These are phyloP conservation scores for Elongisporangium undulatum DNA, from an alignment of 352 stramenopile species.

Conservation along the genomic window DNA sequence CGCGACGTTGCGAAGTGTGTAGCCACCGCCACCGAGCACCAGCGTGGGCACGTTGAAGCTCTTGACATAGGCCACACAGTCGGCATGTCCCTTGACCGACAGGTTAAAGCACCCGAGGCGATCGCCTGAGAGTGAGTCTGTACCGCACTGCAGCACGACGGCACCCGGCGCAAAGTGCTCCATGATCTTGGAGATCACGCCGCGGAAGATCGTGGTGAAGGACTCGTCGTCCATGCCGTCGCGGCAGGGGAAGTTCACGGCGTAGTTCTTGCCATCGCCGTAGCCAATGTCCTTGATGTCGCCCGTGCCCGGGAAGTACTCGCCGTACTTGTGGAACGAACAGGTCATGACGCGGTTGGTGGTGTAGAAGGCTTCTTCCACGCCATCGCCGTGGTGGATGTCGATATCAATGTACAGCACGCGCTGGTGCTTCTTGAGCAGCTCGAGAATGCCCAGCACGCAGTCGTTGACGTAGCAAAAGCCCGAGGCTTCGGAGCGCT, in stretches of 20 bases:
- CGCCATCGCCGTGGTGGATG: constrained; percentile 98
- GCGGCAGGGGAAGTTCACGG: constrained; percentile 98
- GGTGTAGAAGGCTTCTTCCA: constrained; percentile 99
- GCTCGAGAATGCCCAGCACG: constrained; percentile 97
- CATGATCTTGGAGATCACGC: constrained; percentile 97
- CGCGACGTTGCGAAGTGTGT: constrained; percentile 98
- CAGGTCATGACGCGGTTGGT: constrained; percentile 98
- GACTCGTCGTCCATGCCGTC: constrained; percentile 98
- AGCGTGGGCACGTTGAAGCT: constrained; percentile 96
- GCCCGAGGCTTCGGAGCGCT: constrained; percentile 97
- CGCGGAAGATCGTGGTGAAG: constrained; percentile 88
- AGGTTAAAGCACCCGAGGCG: constrained; percentile 98
- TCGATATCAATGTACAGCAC: constrained; percentile 99
- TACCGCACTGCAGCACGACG: constrained; percentile 98
- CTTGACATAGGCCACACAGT: constrained; percentile 96
- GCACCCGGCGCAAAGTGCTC: constrained; percentile 94
- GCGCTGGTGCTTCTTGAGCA: constrained; percentile 96
- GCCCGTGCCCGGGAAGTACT: constrained; percentile 98
- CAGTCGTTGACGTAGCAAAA: constrained; percentile 99
- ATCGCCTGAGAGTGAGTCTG: constrained; percentile 98
- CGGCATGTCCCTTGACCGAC: constrained; percentile 95
- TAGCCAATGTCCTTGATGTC: constrained; percentile 82
- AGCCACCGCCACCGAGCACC: constrained; percentile 96
- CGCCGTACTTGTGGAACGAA: constrained; percentile 99
- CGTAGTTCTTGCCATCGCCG: constrained; percentile 95